Evolutionary conservation across 495 filamentous ascomycete species (phyloP).

Genomic region (Penicillium crystallinum): DNA sequence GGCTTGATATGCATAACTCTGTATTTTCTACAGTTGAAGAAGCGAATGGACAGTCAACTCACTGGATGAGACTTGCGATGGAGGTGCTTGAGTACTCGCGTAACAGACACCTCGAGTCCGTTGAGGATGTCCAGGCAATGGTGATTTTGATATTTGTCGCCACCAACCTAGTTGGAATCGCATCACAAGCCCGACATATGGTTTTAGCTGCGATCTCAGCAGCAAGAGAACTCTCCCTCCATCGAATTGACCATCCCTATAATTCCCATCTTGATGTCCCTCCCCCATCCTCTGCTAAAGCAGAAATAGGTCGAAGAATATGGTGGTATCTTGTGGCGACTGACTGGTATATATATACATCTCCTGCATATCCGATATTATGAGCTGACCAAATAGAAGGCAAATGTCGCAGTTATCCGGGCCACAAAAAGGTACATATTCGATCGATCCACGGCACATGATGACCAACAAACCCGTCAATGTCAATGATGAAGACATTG

Average conservation of each 20-base stretch:
- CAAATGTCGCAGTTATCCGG: conserved; percentile 33
- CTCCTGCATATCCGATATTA: neutral
- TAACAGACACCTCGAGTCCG: conserved; percentile 16
- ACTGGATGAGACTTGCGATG: conserved; percentile 34
- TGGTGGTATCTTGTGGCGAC: conserved; percentile 47
- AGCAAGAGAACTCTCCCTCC: conserved; percentile 36
- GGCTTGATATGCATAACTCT: conserved; percentile 11
- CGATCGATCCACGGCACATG: conserved; percentile 38
- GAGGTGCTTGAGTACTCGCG: conserved; percentile 37
- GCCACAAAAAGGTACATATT: conserved; percentile 37
- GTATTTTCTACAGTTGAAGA: conserved; percentile 29
- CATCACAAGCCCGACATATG: conserved; percentile 27
- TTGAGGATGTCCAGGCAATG: conserved; percentile 43
- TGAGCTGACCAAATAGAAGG: conserved; percentile 18
- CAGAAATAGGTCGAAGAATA: conserved; percentile 42
- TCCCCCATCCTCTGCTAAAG: conserved; percentile 16
- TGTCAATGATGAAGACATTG: conserved; percentile 40
- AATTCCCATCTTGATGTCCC: conserved; percentile 8
- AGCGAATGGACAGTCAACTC: conserved; percentile 23
- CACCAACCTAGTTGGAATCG: conserved; percentile 37
- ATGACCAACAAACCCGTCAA: conserved; percentile 41
- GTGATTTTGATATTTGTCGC: conserved; percentile 36
- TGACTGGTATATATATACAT: conserved; percentile 35
- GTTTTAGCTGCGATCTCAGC: conserved; percentile 26
- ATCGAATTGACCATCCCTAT: conserved; percentile 37